These are phyloP conservation scores for Erysimum pusillum DNA, from an alignment of 441 rosid species.

Conservation along the genomic window DNA sequence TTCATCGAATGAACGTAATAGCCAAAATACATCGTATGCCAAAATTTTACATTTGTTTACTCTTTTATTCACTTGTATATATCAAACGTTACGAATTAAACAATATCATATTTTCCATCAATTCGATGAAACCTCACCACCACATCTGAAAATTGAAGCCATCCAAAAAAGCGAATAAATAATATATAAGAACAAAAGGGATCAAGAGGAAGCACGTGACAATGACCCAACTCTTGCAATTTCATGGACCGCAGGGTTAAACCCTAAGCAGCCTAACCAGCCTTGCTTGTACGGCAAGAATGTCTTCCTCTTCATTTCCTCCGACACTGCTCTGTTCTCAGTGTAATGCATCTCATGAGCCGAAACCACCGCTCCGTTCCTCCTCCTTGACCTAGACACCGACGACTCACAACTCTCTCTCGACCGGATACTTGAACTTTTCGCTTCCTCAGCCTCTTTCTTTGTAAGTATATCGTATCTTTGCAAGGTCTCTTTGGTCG, in stretches of 20 bases:
- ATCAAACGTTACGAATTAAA: constrained; percentile 24
- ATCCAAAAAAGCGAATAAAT: constrained; percentile 9
- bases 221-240: constrained; percentile 76
- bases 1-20: constrained; percentile 9
- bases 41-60: constrained; percentile 20
- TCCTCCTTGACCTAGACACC: constrained; percentile 52
- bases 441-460: constrained; percentile 61
- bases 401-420: constrained; percentile 61
- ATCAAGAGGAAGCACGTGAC: constrained; percentile 66
- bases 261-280: constrained; percentile 83
- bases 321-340: constrained; percentile 79
- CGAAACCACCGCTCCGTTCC: constrained; percentile 58
- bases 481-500: constrained; percentile 58
- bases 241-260: constrained; percentile 66
- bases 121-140: constrained; percentile 11
- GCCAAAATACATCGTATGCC: not conserved
- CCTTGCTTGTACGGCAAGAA: constrained; percentile 90
- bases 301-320: constrained; percentile 89
- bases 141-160: constrained; percentile 25
- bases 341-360: constrained; percentile 92
- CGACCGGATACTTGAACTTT: constrained; percentile 70
- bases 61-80: constrained; percentile 14
- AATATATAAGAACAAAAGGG: not conserved
- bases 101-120: constrained; percentile 39
- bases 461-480: constrained; percentile 59